Base-by-base conservation (phyloP, 2,329 filamentous ascomycete species). In the Alternaria brassicae region DNA sequence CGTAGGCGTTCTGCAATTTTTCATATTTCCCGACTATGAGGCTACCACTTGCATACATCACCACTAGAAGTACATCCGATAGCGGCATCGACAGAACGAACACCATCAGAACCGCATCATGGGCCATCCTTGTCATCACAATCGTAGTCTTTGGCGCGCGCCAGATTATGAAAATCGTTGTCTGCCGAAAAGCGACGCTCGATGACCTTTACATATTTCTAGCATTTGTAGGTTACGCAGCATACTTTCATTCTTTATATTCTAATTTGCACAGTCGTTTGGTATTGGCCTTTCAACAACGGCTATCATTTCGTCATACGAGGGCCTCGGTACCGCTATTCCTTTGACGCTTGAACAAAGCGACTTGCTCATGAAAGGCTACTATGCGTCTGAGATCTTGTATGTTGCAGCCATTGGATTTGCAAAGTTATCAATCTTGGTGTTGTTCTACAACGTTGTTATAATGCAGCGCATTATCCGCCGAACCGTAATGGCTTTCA, bases 371-470 rank as follows among this genome's bases (percentile, higher is more conserved):
- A 72, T 72, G 63, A 76, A 76, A 53, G 71, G 62, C 6, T 67
- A 71, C 56, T 77, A 77, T 23, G 69, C 68, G 15, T 75, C 71
- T 21, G 68, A 76, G n/a, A 67, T 76, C n/a, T 51, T 77, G 8
- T 77, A 77, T 60, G 55, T 76, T 10, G 58, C 60, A 5, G 62
- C 72, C 0, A 45, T 76, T 13, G 70, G 72, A 45, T 72, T 74
- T 40, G 63, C 72, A 1, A 77, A 77, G 41, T 60, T 77, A 0
- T 73, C 73, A 0, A 63, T 77, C 3, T 55, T 71, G 5, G 60
- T 73, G 2, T 40, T 72, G 1, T 73, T 74, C 55, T 70, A 75
- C 53, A 69, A 70, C 34, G 39, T 61, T 9, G 65, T 72, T 10
- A 55, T 62, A 6, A 47, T 66, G 3, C 57, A 72, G 32, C 64